Base-by-base conservation (phyloP, 495 filamentous ascomycete genomes). In the Penicillium riverlandense region DNA sequence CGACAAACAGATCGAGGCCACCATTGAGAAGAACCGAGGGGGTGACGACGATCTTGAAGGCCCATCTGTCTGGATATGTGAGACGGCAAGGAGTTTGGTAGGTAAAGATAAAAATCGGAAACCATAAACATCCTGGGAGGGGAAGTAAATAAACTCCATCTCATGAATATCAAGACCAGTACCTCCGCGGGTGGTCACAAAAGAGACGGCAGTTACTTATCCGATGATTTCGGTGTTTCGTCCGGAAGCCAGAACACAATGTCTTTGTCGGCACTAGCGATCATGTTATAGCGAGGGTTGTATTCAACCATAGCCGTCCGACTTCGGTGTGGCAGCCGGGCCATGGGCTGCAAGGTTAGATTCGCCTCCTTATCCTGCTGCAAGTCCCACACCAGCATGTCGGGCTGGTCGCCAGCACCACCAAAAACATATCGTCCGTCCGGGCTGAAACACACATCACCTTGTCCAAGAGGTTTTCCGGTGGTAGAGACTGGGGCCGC, bases 281-380 rank as follows among this genome's bases (percentile, higher is more conserved):
- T 70, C 72, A 96, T 80, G 62, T 96, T 95, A 64, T 82, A 88
- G 36, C 88, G 75, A 7, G 88, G 94, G 64, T 95, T 97, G 59
- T 86, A 90, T 36, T 86, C 86, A 39, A 96, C 78, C 8, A 95
- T 72, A 1, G 82, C 82, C 8, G 80, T 80, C 53, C 79, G 76
- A 30, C 78, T 77, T 51, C 77, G 77, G 37, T 85, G 77, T 11
- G 84, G 79, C 39, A 95, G 54, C 15, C 75, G 76, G 45, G 72
- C 62, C 39, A 72, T 63, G 7, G 91, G 88, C 41, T 83, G 76
- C 40, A 95, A 53, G 12, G 75, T 63, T 54, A 78, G 77, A 33
- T 62, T 62, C 4, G 57, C 37, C 27, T 78, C 72, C 11, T 66
- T 69, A 6, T 75, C 54, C 13, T 71, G 68, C 42, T 84, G 66